Evolutionary conservation across 805 yeast genomes (phyloP).

Genomic region (Nakazawaea holstii): DNA sequence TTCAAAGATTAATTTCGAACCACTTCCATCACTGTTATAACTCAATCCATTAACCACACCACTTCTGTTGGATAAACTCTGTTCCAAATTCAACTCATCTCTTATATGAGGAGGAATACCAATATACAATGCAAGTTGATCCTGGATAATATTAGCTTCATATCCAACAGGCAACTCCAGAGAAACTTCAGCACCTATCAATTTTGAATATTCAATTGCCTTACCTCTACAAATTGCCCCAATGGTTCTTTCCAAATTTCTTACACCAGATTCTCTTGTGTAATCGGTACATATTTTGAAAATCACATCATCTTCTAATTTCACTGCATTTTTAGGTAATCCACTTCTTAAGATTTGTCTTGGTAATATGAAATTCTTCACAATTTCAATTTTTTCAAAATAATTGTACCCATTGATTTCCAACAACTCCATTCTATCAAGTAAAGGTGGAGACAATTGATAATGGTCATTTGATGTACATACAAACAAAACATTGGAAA

Average conservation of each 20-base stretch:
- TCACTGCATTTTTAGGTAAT: conserved; percentile 37
- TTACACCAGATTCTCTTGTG: conserved; percentile 83
- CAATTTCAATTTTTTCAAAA: conserved; percentile 71
- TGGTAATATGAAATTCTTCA: conserved; percentile 62
- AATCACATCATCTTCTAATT: conserved; percentile 49
- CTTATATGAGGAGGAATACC: conserved; percentile 47
- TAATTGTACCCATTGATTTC: conserved; percentile 76
- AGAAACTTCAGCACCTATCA: conserved; percentile 18
- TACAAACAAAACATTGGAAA: conserved; percentile 74
- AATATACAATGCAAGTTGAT: conserved; percentile 61
- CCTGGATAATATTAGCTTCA: conserved; percentile 35
- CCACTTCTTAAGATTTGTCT: conserved; percentile 72
- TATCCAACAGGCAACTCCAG: conserved; percentile 23
- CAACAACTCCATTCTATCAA: conserved; percentile 81
- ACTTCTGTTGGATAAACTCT: conserved; percentile 42
- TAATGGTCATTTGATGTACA: conserved; percentile 82
- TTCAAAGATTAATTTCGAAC: conserved; percentile 76
- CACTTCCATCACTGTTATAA: conserved; percentile 82
- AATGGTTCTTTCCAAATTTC: conserved; percentile 69
- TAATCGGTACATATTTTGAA: conserved; percentile 59
- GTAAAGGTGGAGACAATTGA: conserved; percentile 67
- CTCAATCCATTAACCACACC: conserved; percentile 89
- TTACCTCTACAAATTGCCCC: conserved; percentile 77
- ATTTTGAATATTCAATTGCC: conserved; percentile 61
- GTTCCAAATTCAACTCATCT: conserved; percentile 36